Base-by-base conservation (phyloP, 352 stramenopile genomes). In the Globisporangium acanthophoron region DNA sequence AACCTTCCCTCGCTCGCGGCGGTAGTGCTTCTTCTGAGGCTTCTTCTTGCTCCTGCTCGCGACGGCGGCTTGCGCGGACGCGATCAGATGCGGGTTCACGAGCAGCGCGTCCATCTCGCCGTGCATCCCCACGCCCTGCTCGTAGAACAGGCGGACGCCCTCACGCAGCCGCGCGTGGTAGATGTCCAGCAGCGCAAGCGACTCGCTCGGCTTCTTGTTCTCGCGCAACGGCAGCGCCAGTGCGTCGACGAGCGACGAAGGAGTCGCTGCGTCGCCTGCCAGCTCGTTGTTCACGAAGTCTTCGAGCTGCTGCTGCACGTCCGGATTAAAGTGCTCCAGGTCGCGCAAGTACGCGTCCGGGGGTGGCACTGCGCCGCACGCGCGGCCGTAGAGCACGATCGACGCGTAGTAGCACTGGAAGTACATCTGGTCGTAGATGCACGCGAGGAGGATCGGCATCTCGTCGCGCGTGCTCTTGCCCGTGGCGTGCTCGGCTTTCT, bases 31-130 rank as follows among this genome's bases (percentile, higher is more conserved):
- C 59, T 87, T 85, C 60, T 77, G 77, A 16, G 71, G 67, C 46
- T 85, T 80, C 58, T 83, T 85, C 61, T 88, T 88, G 43, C 39
- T 82, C 20, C 54, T 68, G 35, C 71, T 78, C 24, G 58, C 43
- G 40, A 61, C 71, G 4, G 65, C 60, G n/a, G 54, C 41, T 29
- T 52, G 31, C 1, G 62, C 52, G 15, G 59, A 64, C 16, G 49
- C 31, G 7, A 64, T 62, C 37, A 58, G 56, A 15, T 67, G 76
- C 4, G 77, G 59, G 29, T 82, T 76, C 3, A 60, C 54, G 8
- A 92, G 57, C 49, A 85, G 62, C 20, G 76, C 80, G 63, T 93
- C 80, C 83, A 93, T 90, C 52, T 93, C 83, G 39, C 83, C 79
- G 41, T 80, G 61, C 70, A 90, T 82, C n/a, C 83, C 83, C 21